phyloP scores from a whole-genome alignment of 225 moss, liverwort and hornwort genomes.

The Climacium dendroides region DNA sequence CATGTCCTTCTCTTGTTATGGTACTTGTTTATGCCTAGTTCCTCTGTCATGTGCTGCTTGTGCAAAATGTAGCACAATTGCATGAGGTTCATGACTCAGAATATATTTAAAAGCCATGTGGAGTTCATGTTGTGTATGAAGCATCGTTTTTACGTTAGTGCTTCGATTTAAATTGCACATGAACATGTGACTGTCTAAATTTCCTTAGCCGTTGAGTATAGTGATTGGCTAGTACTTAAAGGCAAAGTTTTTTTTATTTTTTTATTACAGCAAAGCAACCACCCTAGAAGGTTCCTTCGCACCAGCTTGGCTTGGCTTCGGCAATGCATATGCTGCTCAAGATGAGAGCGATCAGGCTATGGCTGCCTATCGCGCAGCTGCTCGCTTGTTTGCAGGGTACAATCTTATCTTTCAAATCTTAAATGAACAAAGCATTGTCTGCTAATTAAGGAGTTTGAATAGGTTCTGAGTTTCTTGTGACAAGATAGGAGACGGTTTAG shows the following conservation, averaged over 20 bases:
- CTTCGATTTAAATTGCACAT: background rate
- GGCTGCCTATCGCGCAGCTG: slow-evolving; percentile 98
- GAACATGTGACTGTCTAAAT: background rate
- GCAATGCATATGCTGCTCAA: slow-evolving; percentile 96
- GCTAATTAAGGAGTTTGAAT: background rate
- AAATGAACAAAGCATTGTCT: background rate
- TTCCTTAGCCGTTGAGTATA: background rate
- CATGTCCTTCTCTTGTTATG: background rate
- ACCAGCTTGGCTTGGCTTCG: slow-evolving; percentile 98
- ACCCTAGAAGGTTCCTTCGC: slow-evolving; percentile 84
- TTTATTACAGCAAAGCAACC: slow-evolving; percentile 72
- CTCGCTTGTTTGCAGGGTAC: slow-evolving; percentile 90
- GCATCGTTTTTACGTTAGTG: background rate
- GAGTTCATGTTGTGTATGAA: background rate
- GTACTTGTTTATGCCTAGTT: background rate
- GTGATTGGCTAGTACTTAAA: background rate
- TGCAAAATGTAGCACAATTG: background rate
- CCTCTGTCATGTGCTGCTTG: background rate
- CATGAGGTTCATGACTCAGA: background rate
- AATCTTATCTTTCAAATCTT: background rate
- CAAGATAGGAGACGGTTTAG: background rate
- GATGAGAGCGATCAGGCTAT: slow-evolving; percentile 99
- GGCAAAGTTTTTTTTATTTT: background rate
- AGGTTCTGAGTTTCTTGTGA: background rate
- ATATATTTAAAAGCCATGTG: background rate